Base-by-base conservation (phyloP, 2,329 filamentous ascomycete species). In the Polychaeton citri region DNA sequence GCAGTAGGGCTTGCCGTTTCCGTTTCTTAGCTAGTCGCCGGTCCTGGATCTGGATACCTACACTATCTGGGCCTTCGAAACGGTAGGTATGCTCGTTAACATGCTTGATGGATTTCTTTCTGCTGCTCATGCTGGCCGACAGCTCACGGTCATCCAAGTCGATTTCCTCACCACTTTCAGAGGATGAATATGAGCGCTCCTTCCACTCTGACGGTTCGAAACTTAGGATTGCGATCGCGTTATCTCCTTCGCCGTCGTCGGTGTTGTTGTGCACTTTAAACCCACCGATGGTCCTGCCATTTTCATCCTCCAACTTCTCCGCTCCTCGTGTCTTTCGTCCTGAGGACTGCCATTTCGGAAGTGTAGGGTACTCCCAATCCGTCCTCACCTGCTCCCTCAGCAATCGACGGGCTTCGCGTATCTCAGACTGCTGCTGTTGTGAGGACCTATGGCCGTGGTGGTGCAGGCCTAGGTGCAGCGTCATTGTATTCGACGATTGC, bases 11-110 rank as follows among this genome's bases (percentile, higher is more conserved):
- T 35, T 53, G 48, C 28, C 62, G 52, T 43, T 58, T 58, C 34
- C 55, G 48, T 43, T 58, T 65, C 38, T 59, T 50, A 37, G 43
- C 47, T 15, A 37, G 18, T 16, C 44, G 43, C 7, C 47, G 44
- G 18, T 49, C 43, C 15, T 31, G 34, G 26, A 66, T 41, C 9
- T 58, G 53, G 21, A 50, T 42, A 9, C 56, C 64, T 10, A 67
- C 59, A 36, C 53, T 60, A 35, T 68, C 64, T 7, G 64, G 62
- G 3, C 49, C 55, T 30, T 68, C 64, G 44, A 66, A 65, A 33
- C 55, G 58, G 50, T 60, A 64, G 3, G 49, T 46, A 21, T 47
- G 42, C n/a, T 38, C 32, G 33, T 34, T 35, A 26, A 36, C 24
- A 24, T 31, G 10, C 15, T 33, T 12, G 37, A 34, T 4, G 38